Conservation (phyloP, 345 rosid species). For the Eucalyptus victrix region DNA sequence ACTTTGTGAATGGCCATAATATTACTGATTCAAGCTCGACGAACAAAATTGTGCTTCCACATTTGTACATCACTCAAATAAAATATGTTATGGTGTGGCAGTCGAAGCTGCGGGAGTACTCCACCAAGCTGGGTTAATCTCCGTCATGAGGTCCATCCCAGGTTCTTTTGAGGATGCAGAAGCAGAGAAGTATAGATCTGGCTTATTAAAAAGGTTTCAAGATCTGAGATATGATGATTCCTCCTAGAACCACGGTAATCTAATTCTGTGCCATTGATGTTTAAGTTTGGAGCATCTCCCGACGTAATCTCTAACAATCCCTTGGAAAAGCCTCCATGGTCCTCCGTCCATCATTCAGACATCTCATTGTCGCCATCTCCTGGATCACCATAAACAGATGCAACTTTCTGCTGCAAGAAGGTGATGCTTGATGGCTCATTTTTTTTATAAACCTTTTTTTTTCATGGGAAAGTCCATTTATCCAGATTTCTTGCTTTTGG, state of each 20-base stretch:
- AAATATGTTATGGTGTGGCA: slow-evolving; percentile 12
- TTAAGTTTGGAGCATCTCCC: not conserved
- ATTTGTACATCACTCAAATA: not conserved
- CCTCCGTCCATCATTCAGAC: not conserved
- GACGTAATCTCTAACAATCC: not conserved
- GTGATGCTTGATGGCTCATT: not conserved
- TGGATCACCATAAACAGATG: not conserved
- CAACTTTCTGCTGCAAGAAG: not conserved
- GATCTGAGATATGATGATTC: slow-evolving; percentile 20
- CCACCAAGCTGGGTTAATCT: slow-evolving; percentile 41
- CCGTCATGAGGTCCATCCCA: slow-evolving; percentile 41
- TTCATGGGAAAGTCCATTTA: not conserved
- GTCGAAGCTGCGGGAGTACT: slow-evolving; percentile 68
- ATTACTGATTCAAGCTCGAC: not conserved
- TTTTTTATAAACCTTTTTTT: not conserved
- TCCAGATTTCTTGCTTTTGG: not conserved
- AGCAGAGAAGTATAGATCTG: slow-evolving; percentile 32
- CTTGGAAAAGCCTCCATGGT: not conserved
- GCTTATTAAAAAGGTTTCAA: slow-evolving; percentile 56
- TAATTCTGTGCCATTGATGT: not conserved
- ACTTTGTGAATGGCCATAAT: not conserved
- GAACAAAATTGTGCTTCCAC: not conserved
- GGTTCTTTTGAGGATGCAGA: slow-evolving; percentile 45
- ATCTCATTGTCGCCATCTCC: not conserved
- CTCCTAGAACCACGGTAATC: not conserved